Evolutionary conservation across 306 rosid species (phyloP).

Genomic region (Casuarina equisetifolia): DNA sequence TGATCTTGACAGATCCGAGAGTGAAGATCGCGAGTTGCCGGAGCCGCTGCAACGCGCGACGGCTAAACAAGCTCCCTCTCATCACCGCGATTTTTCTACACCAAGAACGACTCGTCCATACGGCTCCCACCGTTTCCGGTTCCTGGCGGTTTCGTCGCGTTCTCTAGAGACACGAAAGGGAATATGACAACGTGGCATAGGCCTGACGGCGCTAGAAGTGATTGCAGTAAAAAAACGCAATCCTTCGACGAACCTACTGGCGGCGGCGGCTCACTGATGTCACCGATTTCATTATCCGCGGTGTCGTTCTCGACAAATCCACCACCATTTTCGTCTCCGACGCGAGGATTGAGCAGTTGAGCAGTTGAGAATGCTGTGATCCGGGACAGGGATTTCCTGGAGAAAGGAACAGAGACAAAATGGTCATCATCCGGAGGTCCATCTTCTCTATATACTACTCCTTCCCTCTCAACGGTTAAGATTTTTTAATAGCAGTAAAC

Average conservation of each 20-base stretch:
- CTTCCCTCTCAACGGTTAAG: too few species aligned
- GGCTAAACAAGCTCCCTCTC: constrained; percentile 69
- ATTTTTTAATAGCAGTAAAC: too few species aligned
- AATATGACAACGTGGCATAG: background rate
- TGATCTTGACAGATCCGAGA: constrained; percentile 72
- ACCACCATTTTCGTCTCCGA: background rate
- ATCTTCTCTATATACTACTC: too few species aligned
- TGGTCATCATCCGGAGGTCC: too few species aligned
- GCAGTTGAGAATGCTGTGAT: background rate
- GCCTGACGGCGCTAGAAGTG: background rate
- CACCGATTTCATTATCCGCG: background rate
- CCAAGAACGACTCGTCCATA: background rate
- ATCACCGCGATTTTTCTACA: constrained; percentile 26
- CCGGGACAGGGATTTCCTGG: background rate
- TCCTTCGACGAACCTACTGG: background rate
- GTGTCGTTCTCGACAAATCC: background rate
- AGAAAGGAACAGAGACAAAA: too few species aligned
- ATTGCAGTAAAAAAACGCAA: background rate
- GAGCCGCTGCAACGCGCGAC: constrained; percentile 68
- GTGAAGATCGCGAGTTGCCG: constrained; percentile 56
- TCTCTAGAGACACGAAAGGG: background rate
- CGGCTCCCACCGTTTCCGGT: background rate
- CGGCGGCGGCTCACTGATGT: background rate
- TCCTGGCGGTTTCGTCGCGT: background rate
- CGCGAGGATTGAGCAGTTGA: background rate